phyloP scores from a whole-genome alignment of 169 alveolate genomes.

The Eimeria acervulina region DNA sequence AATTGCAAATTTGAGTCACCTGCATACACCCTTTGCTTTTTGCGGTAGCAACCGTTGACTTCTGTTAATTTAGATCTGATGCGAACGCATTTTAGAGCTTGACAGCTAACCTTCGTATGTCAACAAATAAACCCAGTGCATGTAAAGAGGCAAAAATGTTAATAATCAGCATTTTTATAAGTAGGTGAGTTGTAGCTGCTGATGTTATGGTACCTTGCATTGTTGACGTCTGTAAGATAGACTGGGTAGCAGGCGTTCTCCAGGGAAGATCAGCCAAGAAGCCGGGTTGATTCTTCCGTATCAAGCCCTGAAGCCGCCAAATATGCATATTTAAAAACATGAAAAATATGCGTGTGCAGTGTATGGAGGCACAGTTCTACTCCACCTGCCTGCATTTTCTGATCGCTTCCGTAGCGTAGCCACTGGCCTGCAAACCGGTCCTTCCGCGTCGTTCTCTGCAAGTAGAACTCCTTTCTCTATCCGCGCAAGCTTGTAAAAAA shows the following conservation, averaged over 20 bases:
- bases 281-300: neutral
- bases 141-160: neutral
- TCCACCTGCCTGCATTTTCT: too few relatives aligned
- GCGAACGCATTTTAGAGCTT: too few relatives aligned
- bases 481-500: neutral
- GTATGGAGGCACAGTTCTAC: neutral
- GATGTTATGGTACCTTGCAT: neutral
- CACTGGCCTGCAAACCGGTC: slow-evolving; percentile 16
- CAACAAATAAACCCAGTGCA: neutral
- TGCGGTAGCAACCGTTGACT: too few relatives aligned
- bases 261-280: neutral
- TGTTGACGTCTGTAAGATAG: neutral
- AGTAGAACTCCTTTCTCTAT: neutral
- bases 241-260: neutral
- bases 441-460: neutral
- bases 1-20: too few relatives aligned
- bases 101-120: neutral
- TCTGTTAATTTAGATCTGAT: too few relatives aligned
- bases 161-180: neutral
- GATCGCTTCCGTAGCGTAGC: neutral
- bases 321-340: neutral
- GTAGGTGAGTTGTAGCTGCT: neutral
- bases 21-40: too few relatives aligned
- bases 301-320: neutral
- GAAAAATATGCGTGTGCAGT: neutral